Evolutionary conservation across 2,329 filamentous ascomycete genomes (phyloP).

Genomic region (Colletotrichum euphorbiae): DNA sequence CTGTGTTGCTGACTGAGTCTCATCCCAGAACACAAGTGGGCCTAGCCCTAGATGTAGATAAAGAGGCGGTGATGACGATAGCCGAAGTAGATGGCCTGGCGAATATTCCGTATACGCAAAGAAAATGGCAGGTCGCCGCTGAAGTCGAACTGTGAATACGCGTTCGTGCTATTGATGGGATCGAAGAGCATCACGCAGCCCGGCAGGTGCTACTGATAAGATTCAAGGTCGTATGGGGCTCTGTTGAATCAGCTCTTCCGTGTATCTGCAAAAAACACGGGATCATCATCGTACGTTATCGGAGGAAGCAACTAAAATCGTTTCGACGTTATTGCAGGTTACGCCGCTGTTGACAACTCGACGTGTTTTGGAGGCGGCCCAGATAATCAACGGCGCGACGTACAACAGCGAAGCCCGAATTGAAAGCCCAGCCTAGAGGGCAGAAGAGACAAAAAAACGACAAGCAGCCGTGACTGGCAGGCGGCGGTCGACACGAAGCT

Average conservation of each 20-base stretch:
- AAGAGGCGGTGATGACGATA: neutral
- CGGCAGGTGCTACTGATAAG: neutral
- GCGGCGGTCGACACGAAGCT: too few species aligned
- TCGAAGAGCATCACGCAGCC: constrained; percentile 16
- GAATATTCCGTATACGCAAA: neutral
- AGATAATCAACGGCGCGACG: neutral
- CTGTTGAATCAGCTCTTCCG: constrained; percentile 10
- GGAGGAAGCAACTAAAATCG: too few species aligned
- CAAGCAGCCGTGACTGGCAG: too few species aligned
- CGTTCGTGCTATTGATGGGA: neutral
- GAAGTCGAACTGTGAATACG: neutral
- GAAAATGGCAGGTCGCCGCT: neutral
- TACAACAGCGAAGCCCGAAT: too few species aligned
- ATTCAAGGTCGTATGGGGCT: neutral
- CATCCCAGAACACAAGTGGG: neutral
- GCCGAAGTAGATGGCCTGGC: neutral
- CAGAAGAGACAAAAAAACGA: neutral
- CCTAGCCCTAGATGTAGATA: neutral
- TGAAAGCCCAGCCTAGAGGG: too few species aligned
- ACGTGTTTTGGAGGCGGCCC: too few species aligned
- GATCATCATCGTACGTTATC: neutral
- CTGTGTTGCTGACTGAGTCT: neutral
- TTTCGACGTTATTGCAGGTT: too few species aligned
- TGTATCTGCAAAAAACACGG: neutral
- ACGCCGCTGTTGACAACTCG: too few species aligned